phyloP scores from a whole-genome alignment of 805 yeast genomes.

The Cyberlindnera sargentensis region DNA sequence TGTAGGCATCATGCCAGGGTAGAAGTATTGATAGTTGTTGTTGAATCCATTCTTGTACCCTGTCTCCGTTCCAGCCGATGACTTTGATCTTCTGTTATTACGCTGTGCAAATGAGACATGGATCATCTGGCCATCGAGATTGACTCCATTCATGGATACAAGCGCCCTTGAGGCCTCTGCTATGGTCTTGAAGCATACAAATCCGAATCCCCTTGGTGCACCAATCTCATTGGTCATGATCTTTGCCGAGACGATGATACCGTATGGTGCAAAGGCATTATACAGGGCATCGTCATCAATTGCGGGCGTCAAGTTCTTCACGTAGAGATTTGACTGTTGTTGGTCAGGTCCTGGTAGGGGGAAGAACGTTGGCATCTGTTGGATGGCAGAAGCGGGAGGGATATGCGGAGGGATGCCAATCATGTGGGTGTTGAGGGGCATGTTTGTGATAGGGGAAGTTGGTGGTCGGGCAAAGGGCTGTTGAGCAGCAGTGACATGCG shows the following conservation, averaged over 20 bases:
- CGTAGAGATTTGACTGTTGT: conserved; percentile 65
- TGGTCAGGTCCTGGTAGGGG: conserved; percentile 40
- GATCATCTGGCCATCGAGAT: conserved; percentile 43
- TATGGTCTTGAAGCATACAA: conserved; percentile 60
- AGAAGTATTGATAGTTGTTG: conserved; percentile 1
- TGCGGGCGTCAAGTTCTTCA: conserved; percentile 47
- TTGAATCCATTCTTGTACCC: neutral
- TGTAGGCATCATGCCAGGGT: conserved; percentile 2
- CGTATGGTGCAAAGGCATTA: conserved; percentile 35
- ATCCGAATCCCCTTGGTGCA: conserved; percentile 66
- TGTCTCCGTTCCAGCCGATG: too few species aligned
- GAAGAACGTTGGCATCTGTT: conserved; percentile 7
- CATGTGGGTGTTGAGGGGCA: neutral
- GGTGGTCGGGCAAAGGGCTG: too few species aligned
- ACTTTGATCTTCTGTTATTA: conserved; percentile 26
- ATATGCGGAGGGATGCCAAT: neutral
- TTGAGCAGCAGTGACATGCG: neutral
- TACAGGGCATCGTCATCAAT: conserved; percentile 45
- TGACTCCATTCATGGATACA: conserved; percentile 54
- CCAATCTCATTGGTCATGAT: conserved; percentile 36
- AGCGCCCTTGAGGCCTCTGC: conserved; percentile 61
- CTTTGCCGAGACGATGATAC: conserved; percentile 44
- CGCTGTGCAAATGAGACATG: conserved; percentile 72
- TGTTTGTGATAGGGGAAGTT: too few species aligned
- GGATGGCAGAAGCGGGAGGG: neutral